These are phyloP conservation scores for Neocallimastix lanati DNA, from an alignment of 192 early-diverging fungal species.

Conservation along the genomic window DNA sequence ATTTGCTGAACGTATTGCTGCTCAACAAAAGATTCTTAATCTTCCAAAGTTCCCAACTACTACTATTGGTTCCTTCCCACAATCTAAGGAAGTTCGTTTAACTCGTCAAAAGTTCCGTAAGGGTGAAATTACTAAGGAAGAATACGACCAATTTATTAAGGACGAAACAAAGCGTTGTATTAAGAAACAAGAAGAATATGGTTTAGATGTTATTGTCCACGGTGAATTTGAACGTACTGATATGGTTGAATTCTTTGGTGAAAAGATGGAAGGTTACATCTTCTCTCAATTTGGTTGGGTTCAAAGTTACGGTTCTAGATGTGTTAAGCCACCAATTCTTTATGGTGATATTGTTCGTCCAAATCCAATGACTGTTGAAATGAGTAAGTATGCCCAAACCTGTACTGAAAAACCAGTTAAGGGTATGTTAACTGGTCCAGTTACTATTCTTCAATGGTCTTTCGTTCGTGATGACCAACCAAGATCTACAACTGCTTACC, in stretches of 20 bases:
- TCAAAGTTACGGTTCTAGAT: slow-evolving; percentile 88
- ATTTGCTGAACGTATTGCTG: slow-evolving; percentile 49
- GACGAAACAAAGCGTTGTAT: slow-evolving; percentile 69
- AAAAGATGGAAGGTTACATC: slow-evolving; percentile 78
- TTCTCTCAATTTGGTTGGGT: slow-evolving; percentile 96
- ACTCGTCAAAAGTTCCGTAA: slow-evolving; percentile 78
- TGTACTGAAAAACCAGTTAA: slow-evolving; percentile 84
- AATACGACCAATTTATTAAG: slow-evolving; percentile 73
- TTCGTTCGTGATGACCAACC: slow-evolving; percentile 97
- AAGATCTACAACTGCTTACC: slow-evolving; percentile 56
- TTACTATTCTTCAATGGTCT: slow-evolving; percentile 96
- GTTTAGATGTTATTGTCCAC: slow-evolving; percentile 89
- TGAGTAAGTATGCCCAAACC: slow-evolving; percentile 69
- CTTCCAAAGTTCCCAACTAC: slow-evolving; percentile 89
- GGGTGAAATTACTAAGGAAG: slow-evolving; percentile 40
- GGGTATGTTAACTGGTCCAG: slow-evolving; percentile 97
- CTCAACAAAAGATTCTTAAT: slow-evolving; percentile 57
- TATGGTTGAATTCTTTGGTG: slow-evolving; percentile 95
- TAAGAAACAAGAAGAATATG: slow-evolving; percentile 71
- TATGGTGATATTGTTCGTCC: slow-evolving; percentile 89
- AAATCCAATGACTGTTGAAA: slow-evolving; percentile 77
- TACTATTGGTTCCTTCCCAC: slow-evolving; percentile 96
- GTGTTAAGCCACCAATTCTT: slow-evolving; percentile 93
- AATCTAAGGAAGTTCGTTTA: slow-evolving; percentile 88
- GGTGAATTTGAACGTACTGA: slow-evolving; percentile 94